Evolutionary conservation across 2,329 filamentous ascomycete genomes (phyloP).

Genomic region (Penicillium sp.): DNA sequence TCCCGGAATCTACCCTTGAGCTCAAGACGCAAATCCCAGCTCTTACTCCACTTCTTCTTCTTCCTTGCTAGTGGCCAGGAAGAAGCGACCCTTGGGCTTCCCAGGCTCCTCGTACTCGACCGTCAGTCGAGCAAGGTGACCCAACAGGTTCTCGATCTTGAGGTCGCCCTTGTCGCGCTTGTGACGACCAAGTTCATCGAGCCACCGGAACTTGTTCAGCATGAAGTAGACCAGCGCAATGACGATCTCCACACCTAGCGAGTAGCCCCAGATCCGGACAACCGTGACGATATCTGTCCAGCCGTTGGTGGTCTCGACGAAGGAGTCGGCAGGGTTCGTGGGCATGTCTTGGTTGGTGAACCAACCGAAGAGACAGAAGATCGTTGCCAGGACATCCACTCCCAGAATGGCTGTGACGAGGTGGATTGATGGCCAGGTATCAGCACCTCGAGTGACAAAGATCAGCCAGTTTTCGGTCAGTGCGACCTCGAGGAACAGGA

Average conservation of each 20-base stretch:
- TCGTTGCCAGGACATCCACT: conserved; percentile 62
- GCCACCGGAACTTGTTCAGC: conserved; percentile 39
- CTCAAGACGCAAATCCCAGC: not conserved
- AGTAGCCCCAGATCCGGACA: conserved; percentile 45
- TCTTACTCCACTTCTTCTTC: conserved; percentile 38
- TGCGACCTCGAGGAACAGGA: conserved; percentile 80
- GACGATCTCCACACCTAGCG: conserved; percentile 44
- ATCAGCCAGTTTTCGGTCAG: conserved; percentile 94
- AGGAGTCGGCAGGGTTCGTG: conserved; percentile 18
- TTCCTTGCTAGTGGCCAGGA: conserved; percentile 36
- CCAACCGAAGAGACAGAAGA: conserved; percentile 71
- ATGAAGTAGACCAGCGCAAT: conserved; percentile 45
- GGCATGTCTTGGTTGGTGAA: conserved; percentile 48
- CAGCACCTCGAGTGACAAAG: conserved; percentile 78
- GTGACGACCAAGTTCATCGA: conserved; percentile 42
- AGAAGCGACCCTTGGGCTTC: conserved; percentile 38
- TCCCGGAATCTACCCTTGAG: no score
- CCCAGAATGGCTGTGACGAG: conserved; percentile 61
- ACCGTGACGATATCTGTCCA: conserved; percentile 52
- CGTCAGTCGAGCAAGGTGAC: conserved; percentile 42
- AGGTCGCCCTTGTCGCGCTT: conserved; percentile 42
- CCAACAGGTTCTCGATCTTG: conserved; percentile 45
- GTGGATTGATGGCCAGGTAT: conserved; percentile 66
- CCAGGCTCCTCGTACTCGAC: conserved; percentile 44
- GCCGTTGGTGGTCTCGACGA: conserved; percentile 40